Evolutionary conservation across 208 protist species (phyloP), one percentile per base, ranked within the genome.

Genomic region (Angomonas deanei): DNA sequence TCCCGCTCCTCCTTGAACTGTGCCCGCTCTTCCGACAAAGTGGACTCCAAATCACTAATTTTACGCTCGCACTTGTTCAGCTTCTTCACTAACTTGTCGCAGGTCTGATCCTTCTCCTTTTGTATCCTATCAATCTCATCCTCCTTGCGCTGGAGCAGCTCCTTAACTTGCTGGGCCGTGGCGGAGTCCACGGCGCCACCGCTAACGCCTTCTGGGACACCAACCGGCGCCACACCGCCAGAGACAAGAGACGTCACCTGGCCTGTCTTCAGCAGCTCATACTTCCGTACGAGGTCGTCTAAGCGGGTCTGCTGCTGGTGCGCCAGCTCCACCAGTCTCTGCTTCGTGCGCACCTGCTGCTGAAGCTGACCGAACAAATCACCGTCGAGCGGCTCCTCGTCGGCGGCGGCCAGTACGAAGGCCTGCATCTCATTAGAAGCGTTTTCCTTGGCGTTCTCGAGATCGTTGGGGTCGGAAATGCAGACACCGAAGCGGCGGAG

Each of bases 1-100:
- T 61, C 54, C 39, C 73, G 80, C 62, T 96, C 91, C 47, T 96
- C 91, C 13, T 56, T 74, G 53, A 86, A 80, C 61, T 92, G 82
- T 15, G 69, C 67, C 13, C 83, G 82, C 71, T 96, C 91, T 58
- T 96, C 87, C 60, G 85, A 76, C 26, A 94, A 69, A 13, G 68
- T 56, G 8, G 78, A 57, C 74, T 94, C 87, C 19, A 92, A 72
- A 23, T 96, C 85, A 60, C 80, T 81, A 27, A 91, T 88, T 59
- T 76, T 78, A 39, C 82, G 76, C 55, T 88, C 82, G 17, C 74
- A 80, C 74, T 94, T 96, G 78, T 96, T 96, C 52, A 96, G 78
- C 64, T 92, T 91, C 76, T 86, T 89, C 10, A 96, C 91, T 24
- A 96, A 78, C 64, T 93, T 96, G 66, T 96, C 91, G 57, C 82